Percentiles rank a stretch among this genome's conserved stretches.
Evolutionary conservation across 371 early-diverging fungal genomes (phyloP).

Genomic region (Sanchytrium tribonematis): DNA sequence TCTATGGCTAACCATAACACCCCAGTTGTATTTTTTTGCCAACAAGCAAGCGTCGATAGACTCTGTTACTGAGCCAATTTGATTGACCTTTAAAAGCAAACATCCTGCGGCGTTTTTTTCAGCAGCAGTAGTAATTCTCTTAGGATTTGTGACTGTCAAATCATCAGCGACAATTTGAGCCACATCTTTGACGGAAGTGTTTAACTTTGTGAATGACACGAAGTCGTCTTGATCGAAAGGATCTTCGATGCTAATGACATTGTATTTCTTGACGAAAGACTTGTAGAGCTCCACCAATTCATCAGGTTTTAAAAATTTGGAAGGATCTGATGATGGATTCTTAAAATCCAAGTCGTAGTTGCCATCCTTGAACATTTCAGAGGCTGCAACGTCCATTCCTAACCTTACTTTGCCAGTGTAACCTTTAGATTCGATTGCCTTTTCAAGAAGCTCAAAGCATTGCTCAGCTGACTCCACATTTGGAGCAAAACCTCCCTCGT

Average conservation of each 20-base stretch:
- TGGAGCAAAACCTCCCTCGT: constrained; percentile 99
- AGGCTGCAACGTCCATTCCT: constrained; percentile 95
- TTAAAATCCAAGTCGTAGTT: constrained; percentile 92
- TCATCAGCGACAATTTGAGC: constrained; percentile 95
- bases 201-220: constrained; percentile 60
- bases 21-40: constrained; percentile 51
- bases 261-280: constrained; percentile 49
- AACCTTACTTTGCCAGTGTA: constrained; percentile 82
- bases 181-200: constrained; percentile 23
- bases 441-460: constrained; percentile 68
- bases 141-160: constrained; percentile 90
- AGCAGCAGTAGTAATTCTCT: constrained; percentile 59
- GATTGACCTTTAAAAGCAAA: constrained; percentile 94
- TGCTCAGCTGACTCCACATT: constrained; percentile 88
- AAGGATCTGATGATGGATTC: constrained; percentile 51
- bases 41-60: constrained; percentile 55
- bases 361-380: constrained; percentile 78
- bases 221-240: constrained; percentile 98
- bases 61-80: constrained; percentile 92
- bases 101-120: constrained; percentile 82
- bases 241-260: constrained; percentile 86
- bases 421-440: constrained; percentile 68
- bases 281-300: constrained; percentile 59
- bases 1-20: constrained; percentile 96
- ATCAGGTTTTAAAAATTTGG: constrained; percentile 38